Conservation (phyloP, 2,329 filamentous ascomycete genomes). For the Exserohilum rostratum region DNA sequence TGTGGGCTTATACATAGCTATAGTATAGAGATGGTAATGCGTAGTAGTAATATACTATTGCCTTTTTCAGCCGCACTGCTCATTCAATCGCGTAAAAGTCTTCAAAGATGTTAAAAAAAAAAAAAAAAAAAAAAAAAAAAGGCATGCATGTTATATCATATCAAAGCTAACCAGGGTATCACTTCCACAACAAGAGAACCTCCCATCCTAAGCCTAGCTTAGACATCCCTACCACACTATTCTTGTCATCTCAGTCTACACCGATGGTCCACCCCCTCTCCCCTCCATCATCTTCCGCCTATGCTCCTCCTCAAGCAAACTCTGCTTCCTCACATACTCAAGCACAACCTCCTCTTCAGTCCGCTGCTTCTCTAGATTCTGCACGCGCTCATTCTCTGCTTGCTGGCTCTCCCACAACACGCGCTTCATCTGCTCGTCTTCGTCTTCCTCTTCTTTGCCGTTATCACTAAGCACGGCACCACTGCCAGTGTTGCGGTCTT, state of each 20-base stretch:
- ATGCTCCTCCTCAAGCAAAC: slow-evolving; percentile 64
- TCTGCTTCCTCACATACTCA: slow-evolving; percentile 80
- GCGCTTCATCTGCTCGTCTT: slow-evolving; percentile 35
- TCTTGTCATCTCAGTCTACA: not conserved
- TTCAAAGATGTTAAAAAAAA: too few species aligned
- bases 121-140: not conserved
- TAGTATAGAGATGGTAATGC: too few species aligned
- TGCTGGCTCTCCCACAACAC: slow-evolving; percentile 37
- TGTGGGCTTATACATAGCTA: too few species aligned
- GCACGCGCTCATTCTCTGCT: slow-evolving; percentile 49
- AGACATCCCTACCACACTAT: too few species aligned
- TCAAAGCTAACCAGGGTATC: slow-evolving; percentile 7
- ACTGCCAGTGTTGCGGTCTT: not conserved
- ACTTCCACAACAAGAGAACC: not conserved
- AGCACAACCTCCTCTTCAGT: slow-evolving; percentile 74
- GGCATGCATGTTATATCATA: not conserved
- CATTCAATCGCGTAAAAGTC: too few species aligned
- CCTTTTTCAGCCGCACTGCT: too few species aligned
- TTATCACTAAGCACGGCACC: not conserved
- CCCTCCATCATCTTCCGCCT: slow-evolving; percentile 19
- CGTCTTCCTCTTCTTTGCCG: slow-evolving; percentile 16
- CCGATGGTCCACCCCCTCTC: not conserved
- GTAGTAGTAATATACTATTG: too few species aligned
- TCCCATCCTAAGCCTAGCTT: too few species aligned
- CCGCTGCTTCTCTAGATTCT: slow-evolving; percentile 51